Base-by-base conservation (phyloP, 2,329 filamentous ascomycete species). In the Helotiales sp. region DNA sequence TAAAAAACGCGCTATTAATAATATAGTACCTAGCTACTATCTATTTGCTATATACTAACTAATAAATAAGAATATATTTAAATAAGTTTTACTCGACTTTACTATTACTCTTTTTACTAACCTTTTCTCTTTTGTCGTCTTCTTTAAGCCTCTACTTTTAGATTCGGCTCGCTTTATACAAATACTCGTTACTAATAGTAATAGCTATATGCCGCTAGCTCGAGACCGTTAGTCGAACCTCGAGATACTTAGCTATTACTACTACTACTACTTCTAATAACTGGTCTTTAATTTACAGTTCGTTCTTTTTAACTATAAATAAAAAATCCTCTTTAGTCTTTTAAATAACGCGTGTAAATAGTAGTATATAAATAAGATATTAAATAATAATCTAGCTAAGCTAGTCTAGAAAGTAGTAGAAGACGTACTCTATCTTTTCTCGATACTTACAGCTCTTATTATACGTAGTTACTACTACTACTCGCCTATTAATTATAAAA, bases 361-460 rank as follows among this genome's bases (percentile, higher is more conserved):
- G 56, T 8, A n/a, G 44, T 1, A 58, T 34, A n/a, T 25, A 46
- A 3, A 54, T n/a, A n/a, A 58, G 13, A 44, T 58, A 55, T 29
- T 58, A 42, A 3, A 31, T 52, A n/a, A 58, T 19, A n/a, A 58
- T 19, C 56, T 55, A 22, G 27, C 56, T 53, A 3, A 55, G 22
- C 29, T 40, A 3, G 30, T 42, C 42, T 5, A 17, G 52, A 7
- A 58, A 51, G 29, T 10, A 54, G 12, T 30, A 44, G 15, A 60
- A 17, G n/a, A 60, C 52, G 27, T 57, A 58, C 17, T 60, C 54
- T 29, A 29, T 54, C 10, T 60, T 60, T 7, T 54, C 54, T 19
- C 44, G 17, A 9, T 51, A 29, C 24, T 44, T 58, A n/a, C 30
- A 19, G 5, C 42, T 8, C 34, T 58, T 58, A 40, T 60, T 25